Base-by-base conservation (phyloP, 257 asterid genomes). In the Mentha longifolia region DNA sequence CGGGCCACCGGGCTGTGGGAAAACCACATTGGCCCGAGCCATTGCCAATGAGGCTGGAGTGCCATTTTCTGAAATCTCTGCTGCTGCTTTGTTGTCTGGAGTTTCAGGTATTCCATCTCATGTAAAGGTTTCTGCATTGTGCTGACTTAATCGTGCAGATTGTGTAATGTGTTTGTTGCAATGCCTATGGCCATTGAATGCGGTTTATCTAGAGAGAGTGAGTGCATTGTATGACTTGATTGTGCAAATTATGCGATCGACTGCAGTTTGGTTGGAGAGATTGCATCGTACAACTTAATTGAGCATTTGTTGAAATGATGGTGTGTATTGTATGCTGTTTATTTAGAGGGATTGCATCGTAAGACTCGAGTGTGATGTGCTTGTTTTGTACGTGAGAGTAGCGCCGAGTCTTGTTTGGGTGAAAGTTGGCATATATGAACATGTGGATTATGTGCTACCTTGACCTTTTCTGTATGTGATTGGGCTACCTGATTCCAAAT, bases 1-100 rank as follows among this genome's bases (percentile, higher is more conserved):
- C 12, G 98, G 98, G 6, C 96, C 97, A 14, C 98, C 97, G 14
- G 97, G 97, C 0, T 93, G 98, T 83, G 98, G 98, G 76, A 93
- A 93, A 79, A 91, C 98, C 7, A 89, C 66, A 79, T 86, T 93
- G 79, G 97, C 97, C 77, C 91, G 85, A 46, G 98, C 98, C 49
- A 88, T 94, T 84, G 98, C 98, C 60, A 94, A 94, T 73, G 98
- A 94, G 78, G 79, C 96, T 5, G 82, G 96, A 7, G 84, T 84
- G 14, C 92, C 96, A 16, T 94, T 94, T 72, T 88, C 82, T 77
- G 78, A 84, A 77, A 87, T 91, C 61, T 94, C 96, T 56, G 97
- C 97, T 61, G 84, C 98, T 30, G 96, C 85, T 74, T 73, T 94
- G 88, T 95, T 89, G 20, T 89, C 97, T 61, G 97, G 96, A 39